Evolutionary conservation across 2,329 filamentous ascomycete genomes (phyloP).

Genomic region (Plenodomus biglobosus): DNA sequence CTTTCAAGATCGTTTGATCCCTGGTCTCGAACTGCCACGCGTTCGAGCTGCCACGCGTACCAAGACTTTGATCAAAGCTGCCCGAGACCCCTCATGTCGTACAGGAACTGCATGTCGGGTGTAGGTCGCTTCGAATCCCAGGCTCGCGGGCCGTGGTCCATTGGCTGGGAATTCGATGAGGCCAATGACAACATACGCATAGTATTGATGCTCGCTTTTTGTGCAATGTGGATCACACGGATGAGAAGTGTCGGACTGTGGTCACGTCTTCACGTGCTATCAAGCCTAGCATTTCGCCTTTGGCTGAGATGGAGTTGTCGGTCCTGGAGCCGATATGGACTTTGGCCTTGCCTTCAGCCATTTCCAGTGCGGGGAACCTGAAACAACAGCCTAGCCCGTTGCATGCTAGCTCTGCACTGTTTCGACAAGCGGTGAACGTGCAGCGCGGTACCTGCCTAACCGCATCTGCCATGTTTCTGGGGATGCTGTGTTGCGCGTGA

Average conservation of each 20-base stretch:
- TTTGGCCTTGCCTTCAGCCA: slow-evolving; percentile 9
- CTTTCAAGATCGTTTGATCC: too few relatives aligned
- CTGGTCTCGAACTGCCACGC: too few relatives aligned
- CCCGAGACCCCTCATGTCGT: background rate
- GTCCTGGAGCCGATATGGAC: slow-evolving; percentile 1
- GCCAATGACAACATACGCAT: background rate
- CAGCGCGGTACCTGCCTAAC: slow-evolving; percentile 24
- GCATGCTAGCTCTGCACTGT: slow-evolving; percentile 15
- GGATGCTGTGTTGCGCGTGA: slow-evolving; percentile 17
- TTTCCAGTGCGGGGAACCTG: slow-evolving; percentile 32
- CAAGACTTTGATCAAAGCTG: background rate
- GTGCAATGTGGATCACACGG: background rate
- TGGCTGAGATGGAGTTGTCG: background rate
- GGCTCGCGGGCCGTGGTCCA: background rate
- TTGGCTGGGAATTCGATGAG: background rate
- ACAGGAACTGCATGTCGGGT: background rate
- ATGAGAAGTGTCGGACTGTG: background rate
- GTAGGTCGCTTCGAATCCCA: background rate
- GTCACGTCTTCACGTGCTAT: background rate
- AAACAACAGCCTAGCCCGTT: slow-evolving; percentile 21
- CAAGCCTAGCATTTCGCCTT: background rate
- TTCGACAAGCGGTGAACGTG: slow-evolving; percentile 32
- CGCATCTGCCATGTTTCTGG: slow-evolving; percentile 12
- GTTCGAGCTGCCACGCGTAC: background rate
- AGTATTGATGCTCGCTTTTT: background rate